Percentiles rank a stretch among this genome's conserved stretches.
These are phyloP conservation scores for Aspergillus brunneoviolaceus DNA, from an alignment of 2,329 filamentous ascomycete species.

Conservation along the genomic window DNA sequence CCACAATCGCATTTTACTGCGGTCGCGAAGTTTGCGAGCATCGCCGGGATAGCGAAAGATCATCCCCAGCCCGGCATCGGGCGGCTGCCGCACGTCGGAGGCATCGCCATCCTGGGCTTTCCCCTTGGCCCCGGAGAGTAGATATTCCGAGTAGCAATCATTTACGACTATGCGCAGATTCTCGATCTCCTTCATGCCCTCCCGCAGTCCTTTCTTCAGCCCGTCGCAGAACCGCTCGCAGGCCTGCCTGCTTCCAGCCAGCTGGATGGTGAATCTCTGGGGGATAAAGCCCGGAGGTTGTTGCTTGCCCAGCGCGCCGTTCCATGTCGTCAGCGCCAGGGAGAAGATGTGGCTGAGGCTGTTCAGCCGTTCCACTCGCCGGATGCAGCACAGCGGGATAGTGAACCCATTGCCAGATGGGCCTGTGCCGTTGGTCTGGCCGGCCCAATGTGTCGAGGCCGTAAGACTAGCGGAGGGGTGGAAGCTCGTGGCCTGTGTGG, in stretches of 20 bases:
- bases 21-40: slow-evolving; percentile 85
- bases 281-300: slow-evolving; percentile 62
- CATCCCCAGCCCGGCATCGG: slow-evolving; percentile 92
- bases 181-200: slow-evolving; percentile 82
- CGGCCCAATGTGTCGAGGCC: slow-evolving; percentile 81
- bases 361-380: slow-evolving; percentile 87
- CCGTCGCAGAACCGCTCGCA: slow-evolving; percentile 97
- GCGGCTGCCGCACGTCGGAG: slow-evolving; percentile 53
- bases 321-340: slow-evolving; percentile 93
- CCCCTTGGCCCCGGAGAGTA: slow-evolving; percentile 52
- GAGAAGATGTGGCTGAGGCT: slow-evolving; percentile 92
- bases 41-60: slow-evolving; percentile 94
- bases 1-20: slow-evolving; percentile 97
- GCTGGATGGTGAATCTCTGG: slow-evolving; percentile 87
- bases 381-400: slow-evolving; percentile 85
- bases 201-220: slow-evolving; percentile 82
- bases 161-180: slow-evolving; percentile 76
- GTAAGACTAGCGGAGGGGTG: slow-evolving; percentile 73
- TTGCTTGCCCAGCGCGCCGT: slow-evolving; percentile 61
- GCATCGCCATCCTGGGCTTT: slow-evolving; percentile 56
- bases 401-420: slow-evolving; percentile 96
- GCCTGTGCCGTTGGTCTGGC: slow-evolving; percentile 87
- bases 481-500: slow-evolving; percentile 87
- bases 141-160: slow-evolving; percentile 90
- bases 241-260: slow-evolving; percentile 81